Conservation (phyloP, 2,329 filamentous ascomycete species). For the Nannizziopsis barbatae region DNA sequence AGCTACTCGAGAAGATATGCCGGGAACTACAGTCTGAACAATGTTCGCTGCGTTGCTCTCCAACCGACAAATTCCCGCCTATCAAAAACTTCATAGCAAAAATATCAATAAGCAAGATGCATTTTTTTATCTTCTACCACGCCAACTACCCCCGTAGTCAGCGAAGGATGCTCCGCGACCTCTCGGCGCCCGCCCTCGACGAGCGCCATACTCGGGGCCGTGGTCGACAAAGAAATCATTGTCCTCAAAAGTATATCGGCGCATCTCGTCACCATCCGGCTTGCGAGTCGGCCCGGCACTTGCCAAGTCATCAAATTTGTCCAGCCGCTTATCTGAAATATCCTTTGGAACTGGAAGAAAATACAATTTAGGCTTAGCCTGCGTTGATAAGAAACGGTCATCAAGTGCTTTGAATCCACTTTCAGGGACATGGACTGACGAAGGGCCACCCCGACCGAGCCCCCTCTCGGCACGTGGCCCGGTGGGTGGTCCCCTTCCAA, state of each 20-base stretch:
- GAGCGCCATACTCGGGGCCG: conserved; percentile 51
- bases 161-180: conserved; percentile 25
- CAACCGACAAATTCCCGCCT: background rate
- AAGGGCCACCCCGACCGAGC: conserved; percentile 21
- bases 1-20: too few species aligned
- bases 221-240: conserved; percentile 57
- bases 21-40: too few species aligned
- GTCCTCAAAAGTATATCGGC: conserved; percentile 63
- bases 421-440: conserved; percentile 16
- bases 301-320: conserved; percentile 42
- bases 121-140: conserved; percentile 13
- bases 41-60: too few species aligned
- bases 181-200: conserved; percentile 29
- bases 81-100: background rate
- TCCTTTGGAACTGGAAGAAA: conserved; percentile 55
- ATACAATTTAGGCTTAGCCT: conserved; percentile 53
- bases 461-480: conserved; percentile 21
- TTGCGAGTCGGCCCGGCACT: conserved; percentile 29
- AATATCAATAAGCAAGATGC: background rate
- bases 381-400: conserved; percentile 49
- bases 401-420: conserved; percentile 48
- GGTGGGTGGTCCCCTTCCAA: conserved; percentile 20
- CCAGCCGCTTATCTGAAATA: conserved; percentile 54
- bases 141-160: conserved; percentile 16
- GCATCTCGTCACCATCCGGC: conserved; percentile 44